Conservation (phyloP, 805 yeast species). For the Nadsonia fulvescens region DNA sequence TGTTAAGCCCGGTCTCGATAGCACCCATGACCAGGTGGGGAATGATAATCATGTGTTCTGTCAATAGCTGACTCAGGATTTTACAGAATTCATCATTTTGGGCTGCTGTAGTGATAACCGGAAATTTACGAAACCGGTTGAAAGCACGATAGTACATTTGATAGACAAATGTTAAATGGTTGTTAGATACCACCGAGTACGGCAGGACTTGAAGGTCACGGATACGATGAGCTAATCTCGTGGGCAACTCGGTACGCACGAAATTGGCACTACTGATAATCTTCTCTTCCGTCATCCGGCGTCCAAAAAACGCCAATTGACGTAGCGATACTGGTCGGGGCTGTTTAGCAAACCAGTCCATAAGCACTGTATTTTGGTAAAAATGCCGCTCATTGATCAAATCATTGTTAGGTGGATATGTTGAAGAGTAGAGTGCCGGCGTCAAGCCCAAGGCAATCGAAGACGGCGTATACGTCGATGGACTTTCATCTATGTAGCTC, state of each 20-base stretch:
- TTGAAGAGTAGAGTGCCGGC: slow-evolving; percentile 7
- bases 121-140: slow-evolving; percentile 63
- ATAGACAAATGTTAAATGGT: slow-evolving; percentile 72
- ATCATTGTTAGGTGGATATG: slow-evolving; percentile 21
- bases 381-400: slow-evolving; percentile 56
- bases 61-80: slow-evolving; percentile 40
- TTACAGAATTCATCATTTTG: slow-evolving; percentile 63
- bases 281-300: slow-evolving; percentile 56
- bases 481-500: too few relatives aligned
- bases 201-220: slow-evolving; percentile 69
- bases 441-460: too few relatives aligned
- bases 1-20: slow-evolving; percentile 49
- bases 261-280: slow-evolving; percentile 73
- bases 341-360: slow-evolving; percentile 40
- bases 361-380: slow-evolving; percentile 59
- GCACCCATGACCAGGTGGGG: slow-evolving; percentile 92
- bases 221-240: slow-evolving; percentile 65
- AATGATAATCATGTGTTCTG: slow-evolving; percentile 61
- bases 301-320: slow-evolving; percentile 82
- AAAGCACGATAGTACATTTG: slow-evolving; percentile 80
- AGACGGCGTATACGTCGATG: too few relatives aligned
- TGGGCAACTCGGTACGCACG: slow-evolving; percentile 70
- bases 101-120: slow-evolving; percentile 44
- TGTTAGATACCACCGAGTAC: slow-evolving; percentile 67
- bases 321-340: slow-evolving; percentile 84